Conservation (phyloP, 148 eudicot species). For the Diospyros kaki region DNA sequence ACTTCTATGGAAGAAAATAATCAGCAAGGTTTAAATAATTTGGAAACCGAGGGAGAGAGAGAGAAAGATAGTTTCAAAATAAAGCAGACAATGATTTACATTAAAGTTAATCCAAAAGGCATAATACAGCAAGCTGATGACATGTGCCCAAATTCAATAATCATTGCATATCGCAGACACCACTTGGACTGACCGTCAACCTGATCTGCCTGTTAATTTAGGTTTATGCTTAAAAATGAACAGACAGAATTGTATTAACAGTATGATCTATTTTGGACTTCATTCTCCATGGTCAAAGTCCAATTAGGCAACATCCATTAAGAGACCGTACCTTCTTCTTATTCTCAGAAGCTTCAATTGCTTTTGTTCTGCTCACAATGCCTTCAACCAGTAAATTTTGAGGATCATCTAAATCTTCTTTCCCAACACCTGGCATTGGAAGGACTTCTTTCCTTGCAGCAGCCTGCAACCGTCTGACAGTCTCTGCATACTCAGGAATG, state of each 20-base stretch:
- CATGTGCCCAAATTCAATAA: background rate
- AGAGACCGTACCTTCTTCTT: slow-evolving; percentile 50
- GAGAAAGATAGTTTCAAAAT: no score
- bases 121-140: background rate
- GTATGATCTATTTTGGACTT: background rate
- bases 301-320: background rate
- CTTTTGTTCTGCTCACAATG: slow-evolving; percentile 64
- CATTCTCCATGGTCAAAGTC: background rate
- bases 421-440: slow-evolving; percentile 79
- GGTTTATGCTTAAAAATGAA: background rate
- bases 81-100: background rate
- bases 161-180: background rate
- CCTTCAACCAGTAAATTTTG: slow-evolving; percentile 63
- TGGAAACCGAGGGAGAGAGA: no score
- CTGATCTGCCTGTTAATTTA: background rate
- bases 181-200: background rate
- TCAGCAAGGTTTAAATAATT: background rate
- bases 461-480: slow-evolving; percentile 69
- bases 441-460: slow-evolving; percentile 73
- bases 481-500: slow-evolving; percentile 84
- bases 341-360: slow-evolving; percentile 69
- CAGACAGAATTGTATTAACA: background rate
- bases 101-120: background rate
- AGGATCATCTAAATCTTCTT: slow-evolving; percentile 68
- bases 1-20: background rate